Percentiles rank a stretch among this genome's conserved stretches.
These are phyloP conservation scores for Corylus avellana DNA, from an alignment of 306 rosid species.

Conservation along the genomic window DNA sequence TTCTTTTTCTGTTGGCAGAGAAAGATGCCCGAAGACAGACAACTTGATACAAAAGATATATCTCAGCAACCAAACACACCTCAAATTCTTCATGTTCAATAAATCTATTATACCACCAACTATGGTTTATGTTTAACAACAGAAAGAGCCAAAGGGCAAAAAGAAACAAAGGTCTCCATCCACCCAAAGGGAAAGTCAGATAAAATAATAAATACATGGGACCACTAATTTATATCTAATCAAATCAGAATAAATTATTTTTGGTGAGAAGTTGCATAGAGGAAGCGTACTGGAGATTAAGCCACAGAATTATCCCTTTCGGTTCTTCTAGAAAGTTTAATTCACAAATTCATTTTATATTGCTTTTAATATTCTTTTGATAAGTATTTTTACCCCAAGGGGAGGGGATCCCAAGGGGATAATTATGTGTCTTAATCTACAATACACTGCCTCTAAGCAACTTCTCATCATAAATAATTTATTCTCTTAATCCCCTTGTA, in stretches of 20 bases:
- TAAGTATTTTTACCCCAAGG: no score
- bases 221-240: background rate
- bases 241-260: background rate
- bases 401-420: background rate
- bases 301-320: background rate
- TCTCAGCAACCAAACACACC: background rate
- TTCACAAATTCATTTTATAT: background rate
- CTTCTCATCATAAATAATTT: background rate
- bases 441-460: background rate
- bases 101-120: background rate
- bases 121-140: background rate
- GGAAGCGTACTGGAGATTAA: background rate
- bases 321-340: conserved; percentile 12
- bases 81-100: background rate
- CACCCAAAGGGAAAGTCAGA: background rate
- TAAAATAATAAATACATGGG: background rate
- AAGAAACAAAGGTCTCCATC: background rate
- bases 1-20: no score
- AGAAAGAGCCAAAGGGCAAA: background rate
- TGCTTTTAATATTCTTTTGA: background rate
- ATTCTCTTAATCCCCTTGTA: background rate
- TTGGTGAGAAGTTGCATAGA: background rate
- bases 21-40: background rate
- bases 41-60: background rate
- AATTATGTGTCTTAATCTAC: background rate